Evolutionary conservation across 2,329 filamentous ascomycete genomes (phyloP), one percentile per base, ranked within the genome.

Genomic region (Endoconidiophora polonica): DNA sequence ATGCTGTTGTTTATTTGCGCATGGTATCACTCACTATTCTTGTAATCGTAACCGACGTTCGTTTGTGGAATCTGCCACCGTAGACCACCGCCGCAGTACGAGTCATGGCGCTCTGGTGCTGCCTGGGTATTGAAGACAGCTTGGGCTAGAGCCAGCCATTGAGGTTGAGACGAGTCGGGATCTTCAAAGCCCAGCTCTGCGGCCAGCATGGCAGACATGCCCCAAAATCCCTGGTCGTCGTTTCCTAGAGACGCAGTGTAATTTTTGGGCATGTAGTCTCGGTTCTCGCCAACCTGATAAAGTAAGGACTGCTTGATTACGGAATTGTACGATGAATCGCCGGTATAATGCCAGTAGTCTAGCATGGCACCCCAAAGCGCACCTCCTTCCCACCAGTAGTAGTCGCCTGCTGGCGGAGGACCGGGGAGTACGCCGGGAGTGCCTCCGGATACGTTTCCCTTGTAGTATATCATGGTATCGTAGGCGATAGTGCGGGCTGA

Each of bases 1-100:
- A 38, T 16, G 10, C 33, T 6, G 10, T 36, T 37, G 18, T 12
- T 18, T 38, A 10, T 29, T 18, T 18, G 16, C 33, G 10, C n/a
- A 40, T 18, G 16, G 33, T 23, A 20, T 24, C 20, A 61, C 64
- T 29, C 61, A 71, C 68, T 72, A 59, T 80, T 80, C 62, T 80
- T 91, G 69, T 88, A 87, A 59, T 79, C 73, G 62, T 84, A 91
- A 22, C 85, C 85, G 26, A 69, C 71, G 59, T 88, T 86, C 56
- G 81, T 79, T 1, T 74, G 68, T 51, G 79, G 84, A 53, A 90
- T 82, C 66, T 91, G 84, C 82, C 83, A 86, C 57, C 82, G 70
- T 57, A 88, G 59, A 7, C 83, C 84, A 55, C 83, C 83, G 20
- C 70, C 68, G 58, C 84, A 88, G 2, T 68, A 69, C 0, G 69